Base-by-base conservation (phyloP, 768 basidiomycete genomes). In the Leucocoprinus birnbaumii region DNA sequence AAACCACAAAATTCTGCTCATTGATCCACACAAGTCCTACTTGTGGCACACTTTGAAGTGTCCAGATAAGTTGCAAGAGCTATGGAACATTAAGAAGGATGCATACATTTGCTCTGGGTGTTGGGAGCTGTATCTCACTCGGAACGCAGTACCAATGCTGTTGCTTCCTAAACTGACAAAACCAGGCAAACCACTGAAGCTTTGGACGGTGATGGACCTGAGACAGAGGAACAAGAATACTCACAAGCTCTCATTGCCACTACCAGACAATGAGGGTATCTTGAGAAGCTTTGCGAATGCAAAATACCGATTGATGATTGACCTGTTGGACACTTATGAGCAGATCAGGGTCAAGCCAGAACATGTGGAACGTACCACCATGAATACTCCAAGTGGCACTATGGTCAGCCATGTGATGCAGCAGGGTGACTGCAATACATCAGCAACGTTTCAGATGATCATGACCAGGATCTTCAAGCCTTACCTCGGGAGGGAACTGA, bases 281-380 rank as follows among this genome's bases (percentile, higher is more conserved):
- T 47, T 68, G 3, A 27, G 64, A 10, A 61, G 71, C 8, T 69
- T 73, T 0, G 71, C 73, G 0, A n/a, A 61, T 0, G 60, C 61
- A 0, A 55, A 45, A 10, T 72, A 67, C 48, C 55, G 71, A 0
- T 67, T 72, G 0, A 63, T 68, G 6, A 63, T 80, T 6, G 74
- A 80, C 55, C 57, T 68, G n/a, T 66, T 69, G 26, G 65, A 71
- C 48, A 72, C 76, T 0, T 80, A 75, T 61, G 72, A 80, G 53
- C 77, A 80, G 48, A 71, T 73, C 0, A 22, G 65, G 0, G 65
- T 73, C 3, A 50, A 59, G 0, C 62, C 65, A 16, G 63, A 66
- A 19, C 61, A 71, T 53, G 64, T 71, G 10, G 16, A 56, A 0
- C 19, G 56, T 1, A 69, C 70, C 0, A 53, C 68, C 0, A 67